Conservation (phyloP, 768 basidiomycete species). For the Tulasnella sp. region DNA sequence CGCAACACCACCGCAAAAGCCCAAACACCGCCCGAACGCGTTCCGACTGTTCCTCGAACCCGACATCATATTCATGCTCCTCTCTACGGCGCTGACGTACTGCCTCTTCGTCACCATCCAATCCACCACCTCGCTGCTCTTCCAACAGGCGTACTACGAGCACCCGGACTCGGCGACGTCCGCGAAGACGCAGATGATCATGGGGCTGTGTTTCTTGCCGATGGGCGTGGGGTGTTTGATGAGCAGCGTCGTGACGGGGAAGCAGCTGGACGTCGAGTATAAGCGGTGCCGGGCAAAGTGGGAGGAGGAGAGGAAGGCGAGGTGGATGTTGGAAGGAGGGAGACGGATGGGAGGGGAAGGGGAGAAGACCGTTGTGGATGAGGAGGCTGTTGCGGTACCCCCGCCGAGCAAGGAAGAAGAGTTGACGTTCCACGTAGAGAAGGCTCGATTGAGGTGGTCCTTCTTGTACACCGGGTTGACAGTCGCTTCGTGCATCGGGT, state of each 20-base stretch:
- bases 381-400: not conserved
- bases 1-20: not conserved
- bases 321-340: constrained; percentile 13
- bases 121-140: constrained; percentile 50
- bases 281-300: constrained; percentile 19
- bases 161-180: too few relatives aligned
- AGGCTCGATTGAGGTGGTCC: constrained; percentile 21
- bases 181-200: constrained; percentile 45
- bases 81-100: constrained; percentile 39
- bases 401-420: constrained; percentile 16
- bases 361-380: not conserved
- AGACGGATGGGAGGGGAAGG: not conserved
- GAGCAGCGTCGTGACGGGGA: constrained; percentile 49
- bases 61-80: constrained; percentile 44
- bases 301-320: constrained; percentile 23
- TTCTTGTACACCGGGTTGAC: constrained; percentile 14
- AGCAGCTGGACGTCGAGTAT: constrained; percentile 57
- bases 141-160: constrained; percentile 44
- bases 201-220: constrained; percentile 69
- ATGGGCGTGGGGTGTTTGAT: constrained; percentile 60
- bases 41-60: constrained; percentile 24
- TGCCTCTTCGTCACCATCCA: constrained; percentile 42
- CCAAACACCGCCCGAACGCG: constrained; percentile 23
- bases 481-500: constrained; percentile 16
- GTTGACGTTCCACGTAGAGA: constrained; percentile 19